These are phyloP conservation scores for Pseudopediastrum boryanum DNA, from an alignment of 139 green algal species.

Conservation along the genomic window DNA sequence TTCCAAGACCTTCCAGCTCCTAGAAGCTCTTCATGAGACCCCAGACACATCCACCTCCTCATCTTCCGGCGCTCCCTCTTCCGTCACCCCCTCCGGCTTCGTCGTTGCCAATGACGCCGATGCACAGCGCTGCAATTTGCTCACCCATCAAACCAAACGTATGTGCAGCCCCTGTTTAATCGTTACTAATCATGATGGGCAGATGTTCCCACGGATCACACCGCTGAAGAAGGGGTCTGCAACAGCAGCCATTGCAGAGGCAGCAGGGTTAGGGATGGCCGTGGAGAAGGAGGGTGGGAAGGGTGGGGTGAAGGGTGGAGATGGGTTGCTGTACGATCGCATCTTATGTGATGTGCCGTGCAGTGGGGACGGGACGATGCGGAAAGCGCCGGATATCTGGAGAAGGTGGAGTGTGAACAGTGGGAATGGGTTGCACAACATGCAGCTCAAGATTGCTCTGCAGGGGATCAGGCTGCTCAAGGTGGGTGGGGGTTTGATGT, in stretches of 20 bases:
- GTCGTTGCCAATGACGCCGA: constrained; percentile 98
- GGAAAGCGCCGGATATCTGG: constrained; percentile 98
- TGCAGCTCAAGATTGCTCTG: constrained; percentile 92
- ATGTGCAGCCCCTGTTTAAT: constrained; percentile 89
- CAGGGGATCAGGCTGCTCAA: constrained; percentile 82
- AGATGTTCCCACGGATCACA: constrained; percentile 78
- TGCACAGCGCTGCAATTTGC: constrained; percentile 94
- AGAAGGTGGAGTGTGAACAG: constrained; percentile 73
- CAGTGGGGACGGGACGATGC: constrained; percentile 91
- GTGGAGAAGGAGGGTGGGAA: constrained; percentile 6
- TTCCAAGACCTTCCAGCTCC: constrained; percentile 96
- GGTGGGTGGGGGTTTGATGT: constrained; percentile 37
- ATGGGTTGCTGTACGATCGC: constrained; percentile 76
- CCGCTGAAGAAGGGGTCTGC: background rate
- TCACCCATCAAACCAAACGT: constrained; percentile 96
- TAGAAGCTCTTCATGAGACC: constrained; percentile 88
- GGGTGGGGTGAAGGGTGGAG: background rate
- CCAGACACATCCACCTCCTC: too few relatives aligned
- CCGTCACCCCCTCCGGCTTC: constrained; percentile 59
- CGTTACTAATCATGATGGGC: constrained; percentile 94
- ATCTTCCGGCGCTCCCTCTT: too few relatives aligned
- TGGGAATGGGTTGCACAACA: constrained; percentile 90
- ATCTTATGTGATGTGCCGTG: constrained; percentile 98
- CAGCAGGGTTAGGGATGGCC: background rate
- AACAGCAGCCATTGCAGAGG: background rate